Base-by-base conservation (phyloP, 208 protist genomes). In the Crithidia sp. region DNA sequence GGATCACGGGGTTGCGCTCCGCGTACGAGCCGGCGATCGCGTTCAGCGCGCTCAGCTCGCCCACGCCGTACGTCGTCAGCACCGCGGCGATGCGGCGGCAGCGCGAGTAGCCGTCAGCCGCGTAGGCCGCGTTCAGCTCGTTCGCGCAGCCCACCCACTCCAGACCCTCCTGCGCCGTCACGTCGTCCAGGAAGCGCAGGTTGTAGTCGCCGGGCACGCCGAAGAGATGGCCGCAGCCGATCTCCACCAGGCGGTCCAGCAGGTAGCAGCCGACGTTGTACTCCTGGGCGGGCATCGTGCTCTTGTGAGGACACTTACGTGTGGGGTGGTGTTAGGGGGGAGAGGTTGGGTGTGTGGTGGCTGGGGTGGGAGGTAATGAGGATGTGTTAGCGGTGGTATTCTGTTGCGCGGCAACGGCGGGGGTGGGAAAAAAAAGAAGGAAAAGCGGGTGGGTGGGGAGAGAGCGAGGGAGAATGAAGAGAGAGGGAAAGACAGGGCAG, bases 61-160 rank as follows among this genome's bases (percentile, higher is more conserved):
- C 82, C 43, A 83, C 78, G 59, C 82, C 77, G 76, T 87, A 87
- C 71, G 82, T 84, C 66, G 82, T 87, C 60, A 87, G 63, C 44
- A 87, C 44, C 9, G 76, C 82, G 16, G 74, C 82, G 71, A 87
- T 72, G 75, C 74, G 68, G 79, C 82, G 82, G 70, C 61, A 74
- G 60, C 78, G 77, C 57, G 82, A 52, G 59, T 87, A 87, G 50
- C 82, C 82, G 60, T 87, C 82, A 7, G 78, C 79, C 14, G 82
- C 77, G 74, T 84, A 84, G 37, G 82, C 82, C n/a, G 74, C 82
- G 75, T 87, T 87, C 71, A 83, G 80, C 71, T 85, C 79, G 69
- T 88, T 84, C 39, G 71, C 69, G 74, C 83, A 88, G 37, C 83
- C 76, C 17, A 85, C 77, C 76, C 79, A 85, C 70, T 82, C 41